Evolutionary conservation across 768 basidiomycete species (phyloP).

Genomic region (Megacollybia marginata): DNA sequence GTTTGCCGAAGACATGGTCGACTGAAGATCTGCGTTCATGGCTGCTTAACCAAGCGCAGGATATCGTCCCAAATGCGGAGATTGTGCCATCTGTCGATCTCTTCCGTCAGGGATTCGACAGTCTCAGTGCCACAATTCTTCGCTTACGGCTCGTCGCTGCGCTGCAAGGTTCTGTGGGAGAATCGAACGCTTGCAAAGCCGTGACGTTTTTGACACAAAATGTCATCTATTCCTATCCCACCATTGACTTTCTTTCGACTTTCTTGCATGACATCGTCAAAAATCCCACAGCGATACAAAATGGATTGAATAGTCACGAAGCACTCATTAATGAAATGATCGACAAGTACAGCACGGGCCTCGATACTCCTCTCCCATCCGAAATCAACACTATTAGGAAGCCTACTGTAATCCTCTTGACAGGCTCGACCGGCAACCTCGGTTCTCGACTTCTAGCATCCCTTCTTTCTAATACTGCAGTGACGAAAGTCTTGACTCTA

Average conservation of each 20-base stretch:
- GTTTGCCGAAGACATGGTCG: constrained; percentile 11
- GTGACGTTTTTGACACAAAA: constrained; percentile 22
- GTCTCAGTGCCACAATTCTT: constrained; percentile 30
- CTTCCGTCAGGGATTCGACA: constrained; percentile 27
- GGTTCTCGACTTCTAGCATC: constrained; percentile 29
- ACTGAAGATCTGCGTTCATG: constrained; percentile 9
- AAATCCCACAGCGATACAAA: too few species aligned
- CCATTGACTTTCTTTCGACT: constrained; percentile 21
- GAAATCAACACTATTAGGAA: constrained; percentile 5
- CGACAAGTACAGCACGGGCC: constrained; percentile 21
- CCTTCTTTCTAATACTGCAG: constrained; percentile 22
- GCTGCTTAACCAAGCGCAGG: constrained; percentile 13
- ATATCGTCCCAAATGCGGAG: constrained; percentile 4
- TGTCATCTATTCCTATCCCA: constrained; percentile 38
- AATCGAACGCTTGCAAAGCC: constrained; percentile 6
- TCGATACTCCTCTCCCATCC: constrained; percentile 6
- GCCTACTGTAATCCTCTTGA: constrained; percentile 12
- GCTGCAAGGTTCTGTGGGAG: constrained; percentile 9
- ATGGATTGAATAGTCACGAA: constrained; percentile 8
- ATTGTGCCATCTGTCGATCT: constrained; percentile 14
- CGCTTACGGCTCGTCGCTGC: constrained; percentile 29
- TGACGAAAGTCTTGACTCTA: constrained; percentile 19
- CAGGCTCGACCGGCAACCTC: constrained; percentile 24
- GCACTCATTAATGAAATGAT: constrained; percentile 27
- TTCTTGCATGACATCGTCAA: neutral